Base-by-base conservation (phyloP, 2,329 filamentous ascomycete species). In the Incumbomyces delicatus region DNA sequence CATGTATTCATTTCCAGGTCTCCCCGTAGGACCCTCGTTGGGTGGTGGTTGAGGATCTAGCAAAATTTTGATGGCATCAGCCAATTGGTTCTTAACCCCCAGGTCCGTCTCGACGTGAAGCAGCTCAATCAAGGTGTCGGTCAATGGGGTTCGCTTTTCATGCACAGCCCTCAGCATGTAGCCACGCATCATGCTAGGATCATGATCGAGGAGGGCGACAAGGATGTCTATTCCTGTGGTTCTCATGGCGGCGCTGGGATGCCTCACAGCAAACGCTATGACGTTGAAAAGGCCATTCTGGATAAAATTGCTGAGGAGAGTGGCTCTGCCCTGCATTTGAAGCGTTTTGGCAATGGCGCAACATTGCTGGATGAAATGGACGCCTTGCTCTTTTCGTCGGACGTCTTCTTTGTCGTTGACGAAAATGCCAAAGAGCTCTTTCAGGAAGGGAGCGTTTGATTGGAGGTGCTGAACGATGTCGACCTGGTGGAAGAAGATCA, bases 401-500 rank as follows among this genome's bases (percentile, higher is more conserved):
- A 77, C 70, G 41, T 85, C 80, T 44, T 66, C 63, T 50, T 80
- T 78, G 18, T 80, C 72, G 0, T 79, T 70, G 16, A 75, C 77
- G 60, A 96, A 95, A 52, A 96, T 87, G 45, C 77, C 76, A 63
- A 96, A 98, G 3, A 96, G 75, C 52, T 95, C 87, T 55, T 80
- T 81, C 22, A 96, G 70, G 59, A 95, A 95, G 1, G 69, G 67
- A 1, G 72, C 72, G 58, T 95, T 95, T 20, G 74, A 75, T 64
- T 95, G 89, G n/a, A 98, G 74, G 66, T 96, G 87, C 60, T 90
- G 86, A 41, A 98, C 84, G 61, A 98, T 95, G 61, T 96, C 92
- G 58, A 96, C 89, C 69, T 98, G 92, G 68, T 96, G 92, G 74
- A 94, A 98, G 71, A 95, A 98, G 56, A 98, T 98, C 57, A 96